phyloP scores from a whole-genome alignment of 345 rosid genomes.

The Zanthoxylum bungeanum region DNA sequence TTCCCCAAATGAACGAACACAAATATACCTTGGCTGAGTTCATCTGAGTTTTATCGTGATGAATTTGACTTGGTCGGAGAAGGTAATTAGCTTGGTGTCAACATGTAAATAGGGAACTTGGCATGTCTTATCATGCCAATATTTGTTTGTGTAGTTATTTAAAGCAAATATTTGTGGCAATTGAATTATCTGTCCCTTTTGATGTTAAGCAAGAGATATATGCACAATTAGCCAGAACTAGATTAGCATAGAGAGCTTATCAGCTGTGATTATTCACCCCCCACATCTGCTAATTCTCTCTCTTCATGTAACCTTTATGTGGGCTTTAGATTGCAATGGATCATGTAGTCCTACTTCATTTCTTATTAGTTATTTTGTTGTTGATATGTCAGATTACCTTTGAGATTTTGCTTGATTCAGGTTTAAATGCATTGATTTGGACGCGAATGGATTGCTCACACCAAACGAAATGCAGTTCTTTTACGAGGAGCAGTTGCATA shows the following conservation, averaged over 20 bases:
- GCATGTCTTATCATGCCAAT: neutral
- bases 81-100: neutral
- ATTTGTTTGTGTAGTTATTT: neutral
- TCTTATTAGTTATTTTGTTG: neutral
- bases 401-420: conserved; percentile 32
- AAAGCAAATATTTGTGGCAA: neutral
- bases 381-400: neutral
- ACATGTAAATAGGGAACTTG: neutral
- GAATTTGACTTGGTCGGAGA: too few relatives aligned
- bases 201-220: conserved; percentile 1
- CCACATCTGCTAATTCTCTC: neutral
- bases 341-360: neutral
- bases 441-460: conserved; percentile 81
- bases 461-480: conserved; percentile 87
- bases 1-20: neutral
- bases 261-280: neutral
- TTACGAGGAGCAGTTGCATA: conserved; percentile 93
- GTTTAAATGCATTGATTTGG: conserved; percentile 97
- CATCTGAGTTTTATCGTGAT: neutral
- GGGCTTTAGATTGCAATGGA: neutral
- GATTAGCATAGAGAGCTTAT: neutral
- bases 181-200: neutral
- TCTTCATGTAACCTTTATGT: neutral
- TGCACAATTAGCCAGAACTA: neutral
- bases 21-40: neutral